Conservation (phyloP, 2,329 filamentous ascomycete genomes). For the Hortaea sp. region DNA sequence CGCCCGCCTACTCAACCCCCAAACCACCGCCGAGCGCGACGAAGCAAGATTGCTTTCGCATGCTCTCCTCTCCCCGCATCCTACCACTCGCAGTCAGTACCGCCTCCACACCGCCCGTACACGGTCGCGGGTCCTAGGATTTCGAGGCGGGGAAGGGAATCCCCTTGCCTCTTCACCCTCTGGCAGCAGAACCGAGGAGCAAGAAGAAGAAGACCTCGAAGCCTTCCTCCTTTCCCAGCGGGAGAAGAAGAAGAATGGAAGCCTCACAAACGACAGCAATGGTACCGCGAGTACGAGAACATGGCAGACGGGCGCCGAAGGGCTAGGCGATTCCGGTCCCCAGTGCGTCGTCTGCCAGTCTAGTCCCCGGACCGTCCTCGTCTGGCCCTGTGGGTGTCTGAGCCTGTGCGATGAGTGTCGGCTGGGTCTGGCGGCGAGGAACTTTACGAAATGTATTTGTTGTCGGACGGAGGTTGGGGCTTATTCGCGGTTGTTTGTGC, state of each 20-base stretch:
- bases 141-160: slow-evolving; percentile 29
- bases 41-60: slow-evolving; percentile 74
- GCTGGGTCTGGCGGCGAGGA: slow-evolving; percentile 89
- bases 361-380: slow-evolving; percentile 74
- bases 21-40: slow-evolving; percentile 63
- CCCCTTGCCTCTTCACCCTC: slow-evolving; percentile 20
- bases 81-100: slow-evolving; percentile 76
- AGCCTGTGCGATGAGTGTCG: slow-evolving; percentile 92
- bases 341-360: slow-evolving; percentile 91
- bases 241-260: slow-evolving; percentile 35
- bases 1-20: slow-evolving; percentile 71
- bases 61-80: slow-evolving; percentile 59
- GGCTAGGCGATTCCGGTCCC: slow-evolving; percentile 63
- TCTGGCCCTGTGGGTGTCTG: slow-evolving; percentile 93
- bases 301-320: slow-evolving; percentile 63
- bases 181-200: slow-evolving; percentile 31
- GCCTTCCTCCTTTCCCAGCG: slow-evolving; percentile 48
- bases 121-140: slow-evolving; percentile 55
- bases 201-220: slow-evolving; percentile 51
- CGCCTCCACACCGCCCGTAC: slow-evolving; percentile 57
- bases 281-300: slow-evolving; percentile 18
- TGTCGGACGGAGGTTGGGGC: slow-evolving; percentile 80
- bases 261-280: slow-evolving; percentile 6
- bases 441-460: slow-evolving; percentile 93
- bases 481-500: slow-evolving; percentile 86